Conservation (phyloP, 2,329 filamentous ascomycete genomes). For the Annulohypoxylon truncatum region DNA sequence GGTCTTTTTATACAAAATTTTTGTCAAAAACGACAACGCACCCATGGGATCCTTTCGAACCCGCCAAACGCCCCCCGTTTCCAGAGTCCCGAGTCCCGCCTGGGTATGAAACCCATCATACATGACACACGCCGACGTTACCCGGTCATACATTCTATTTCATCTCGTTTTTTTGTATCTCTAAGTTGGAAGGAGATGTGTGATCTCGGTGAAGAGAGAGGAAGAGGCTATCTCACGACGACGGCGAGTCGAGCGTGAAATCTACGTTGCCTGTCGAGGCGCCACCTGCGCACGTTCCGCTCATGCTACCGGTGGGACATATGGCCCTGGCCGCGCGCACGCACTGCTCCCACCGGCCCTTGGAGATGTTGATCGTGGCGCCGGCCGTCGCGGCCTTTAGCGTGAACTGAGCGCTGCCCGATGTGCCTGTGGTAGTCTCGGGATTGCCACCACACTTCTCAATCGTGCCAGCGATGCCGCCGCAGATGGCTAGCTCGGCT, state of each 20-base stretch:
- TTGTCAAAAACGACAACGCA: not conserved
- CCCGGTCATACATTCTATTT: conserved; percentile 2
- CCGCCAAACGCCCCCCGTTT: conserved; percentile 25
- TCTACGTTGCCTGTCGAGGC: conserved; percentile 59
- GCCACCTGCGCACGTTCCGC: conserved; percentile 60
- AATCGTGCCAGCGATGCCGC: conserved; percentile 61
- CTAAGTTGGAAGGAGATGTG: not conserved
- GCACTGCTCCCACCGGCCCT: conserved; percentile 65
- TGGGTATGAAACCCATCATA: conserved; percentile 29
- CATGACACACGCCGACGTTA: conserved; percentile 10
- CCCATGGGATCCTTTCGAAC: not conserved
- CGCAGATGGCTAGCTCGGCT: conserved; percentile 62
- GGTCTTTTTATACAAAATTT: conserved; percentile 16
- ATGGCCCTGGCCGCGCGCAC: conserved; percentile 63
- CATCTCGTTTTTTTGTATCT: not conserved
- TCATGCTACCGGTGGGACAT: conserved; percentile 63
- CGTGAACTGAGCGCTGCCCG: conserved; percentile 61
- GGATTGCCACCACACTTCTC: conserved; percentile 60
- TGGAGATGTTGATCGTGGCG: conserved; percentile 64
- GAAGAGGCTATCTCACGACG: not conserved
- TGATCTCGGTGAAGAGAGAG: not conserved
- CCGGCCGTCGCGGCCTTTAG: conserved; percentile 57
- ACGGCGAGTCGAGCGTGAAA: conserved; percentile 54
- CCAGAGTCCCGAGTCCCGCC: conserved; percentile 15
- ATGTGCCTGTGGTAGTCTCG: conserved; percentile 57